phyloP scores from a whole-genome alignment of 257 asterid species.

The Lycium ferocissimum region DNA sequence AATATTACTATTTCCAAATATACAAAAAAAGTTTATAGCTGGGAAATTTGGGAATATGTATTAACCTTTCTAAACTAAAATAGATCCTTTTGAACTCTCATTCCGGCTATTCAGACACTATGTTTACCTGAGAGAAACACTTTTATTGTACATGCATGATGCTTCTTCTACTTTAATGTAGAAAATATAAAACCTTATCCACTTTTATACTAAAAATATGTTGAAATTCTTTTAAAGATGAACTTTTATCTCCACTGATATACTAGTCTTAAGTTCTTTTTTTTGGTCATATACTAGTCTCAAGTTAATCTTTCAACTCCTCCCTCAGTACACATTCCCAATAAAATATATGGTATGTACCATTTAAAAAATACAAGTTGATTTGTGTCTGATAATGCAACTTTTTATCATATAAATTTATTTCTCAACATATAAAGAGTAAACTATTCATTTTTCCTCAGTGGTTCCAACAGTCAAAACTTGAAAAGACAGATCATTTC shows the following conservation, averaged over 20 bases:
- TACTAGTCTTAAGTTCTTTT: not conserved
- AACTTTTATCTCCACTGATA: not conserved
- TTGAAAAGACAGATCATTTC: constrained; percentile 3
- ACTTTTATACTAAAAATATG: too few relatives aligned
- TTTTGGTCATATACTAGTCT: not conserved
- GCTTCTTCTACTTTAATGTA: not conserved
- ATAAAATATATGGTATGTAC: not conserved
- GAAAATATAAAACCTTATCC: too few relatives aligned
- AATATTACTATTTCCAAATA: too few relatives aligned
- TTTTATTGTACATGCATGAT: not conserved
- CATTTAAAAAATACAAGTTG: not conserved
- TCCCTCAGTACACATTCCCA: not conserved
- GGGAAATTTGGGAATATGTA: too few relatives aligned
- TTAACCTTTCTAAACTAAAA: too few relatives aligned
- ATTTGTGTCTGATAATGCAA: too few relatives aligned
- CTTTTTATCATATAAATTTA: too few relatives aligned
- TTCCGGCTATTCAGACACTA: too few relatives aligned
- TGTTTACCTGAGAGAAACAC: not conserved
- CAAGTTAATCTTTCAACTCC: not conserved
- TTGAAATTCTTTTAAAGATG: not conserved
- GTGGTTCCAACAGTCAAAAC: not conserved
- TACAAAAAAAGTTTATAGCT: too few relatives aligned
- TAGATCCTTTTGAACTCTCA: too few relatives aligned
- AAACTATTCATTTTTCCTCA: not conserved
- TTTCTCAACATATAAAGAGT: too few relatives aligned